A percentile compares a stretch with the other conserved stretches of the same genome.
These are phyloP conservation scores for Aschersonia sp. DNA, from an alignment of 2,329 filamentous ascomycete genomes.

Conservation along the genomic window DNA sequence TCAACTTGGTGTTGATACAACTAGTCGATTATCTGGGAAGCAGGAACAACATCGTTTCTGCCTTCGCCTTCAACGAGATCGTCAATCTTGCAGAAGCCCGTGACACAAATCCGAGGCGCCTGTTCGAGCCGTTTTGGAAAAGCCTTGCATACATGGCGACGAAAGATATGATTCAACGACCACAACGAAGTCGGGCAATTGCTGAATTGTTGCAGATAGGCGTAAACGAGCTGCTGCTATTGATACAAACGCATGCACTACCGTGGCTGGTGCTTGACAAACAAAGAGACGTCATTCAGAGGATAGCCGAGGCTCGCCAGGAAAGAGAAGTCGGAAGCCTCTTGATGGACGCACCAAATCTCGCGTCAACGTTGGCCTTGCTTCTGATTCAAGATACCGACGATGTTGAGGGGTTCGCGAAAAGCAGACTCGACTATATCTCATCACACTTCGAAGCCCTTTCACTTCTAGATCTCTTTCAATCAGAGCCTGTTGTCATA, in stretches of 20 bases:
- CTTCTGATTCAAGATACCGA: conserved; percentile 41
- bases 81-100: conserved; percentile 55
- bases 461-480: conserved; percentile 53
- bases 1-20: conserved; percentile 72
- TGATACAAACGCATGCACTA: conserved; percentile 68
- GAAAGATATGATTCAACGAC: conserved; percentile 64
- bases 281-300: conserved; percentile 62
- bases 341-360: conserved; percentile 40
- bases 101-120: conserved; percentile 43
- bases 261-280: conserved; percentile 75
- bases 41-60: conserved; percentile 62
- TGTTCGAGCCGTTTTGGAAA: conserved; percentile 82
- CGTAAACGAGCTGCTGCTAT: conserved; percentile 56
- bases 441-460: conserved; percentile 55
- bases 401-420: conserved; percentile 48
- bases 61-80: conserved; percentile 71
- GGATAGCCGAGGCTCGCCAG: conserved; percentile 64
- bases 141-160: conserved; percentile 70
- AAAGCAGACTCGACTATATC: conserved; percentile 52
- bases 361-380: conserved; percentile 42
- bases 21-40: conserved; percentile 81
- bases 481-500: conserved; percentile 59
- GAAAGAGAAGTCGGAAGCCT: conserved; percentile 46
- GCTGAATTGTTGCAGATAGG: conserved; percentile 69
- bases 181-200: conserved; percentile 68